phyloP scores from a whole-genome alignment of 768 basidiomycete species.

The Boletus tylopilopsis region DNA sequence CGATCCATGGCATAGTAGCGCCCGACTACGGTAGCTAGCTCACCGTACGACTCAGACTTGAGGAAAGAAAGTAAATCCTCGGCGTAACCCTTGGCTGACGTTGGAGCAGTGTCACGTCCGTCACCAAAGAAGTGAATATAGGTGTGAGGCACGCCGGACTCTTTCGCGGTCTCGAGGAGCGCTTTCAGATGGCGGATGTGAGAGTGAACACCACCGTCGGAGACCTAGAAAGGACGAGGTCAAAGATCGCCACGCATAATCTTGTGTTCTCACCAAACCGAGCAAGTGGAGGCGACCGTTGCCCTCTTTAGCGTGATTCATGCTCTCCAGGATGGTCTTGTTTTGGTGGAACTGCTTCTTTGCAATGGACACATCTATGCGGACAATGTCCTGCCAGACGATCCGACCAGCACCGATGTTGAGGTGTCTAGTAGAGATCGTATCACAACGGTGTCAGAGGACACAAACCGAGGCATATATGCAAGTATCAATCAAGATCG shows the following conservation, averaged over 20 bases:
- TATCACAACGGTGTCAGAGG: background rate
- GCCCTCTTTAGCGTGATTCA: conserved; percentile 74
- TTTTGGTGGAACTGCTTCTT: conserved; percentile 85
- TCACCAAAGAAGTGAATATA: conserved; percentile 95
- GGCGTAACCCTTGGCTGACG: conserved; percentile 74
- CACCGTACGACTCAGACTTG: conserved; percentile 71
- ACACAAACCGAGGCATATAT: background rate
- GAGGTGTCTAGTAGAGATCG: conserved; percentile 67
- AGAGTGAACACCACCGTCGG: conserved; percentile 96
- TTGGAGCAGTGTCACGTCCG: conserved; percentile 90
- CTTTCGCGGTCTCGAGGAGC: conserved; percentile 86
- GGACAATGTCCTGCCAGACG: conserved; percentile 98
- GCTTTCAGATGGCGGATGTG: conserved; percentile 90
- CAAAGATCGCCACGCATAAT: background rate
- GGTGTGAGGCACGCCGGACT: conserved; percentile 75
- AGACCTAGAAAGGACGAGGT: conserved; percentile 50
- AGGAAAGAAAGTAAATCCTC: conserved; percentile 76
- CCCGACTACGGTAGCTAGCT: conserved; percentile 82
- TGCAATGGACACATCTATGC: conserved; percentile 89
- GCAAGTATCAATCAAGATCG: background rate
- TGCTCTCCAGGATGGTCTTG: conserved; percentile 63
- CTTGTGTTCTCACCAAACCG: conserved; percentile 60
- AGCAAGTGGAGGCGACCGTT: conserved; percentile 86
- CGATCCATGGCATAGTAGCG: conserved; percentile 97
- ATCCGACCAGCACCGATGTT: conserved; percentile 95